A percentile compares a stretch with the other conserved stretches of the same genome.
Conservation (phyloP, 2,329 filamentous ascomycete species). For the Microcera coccophila region DNA sequence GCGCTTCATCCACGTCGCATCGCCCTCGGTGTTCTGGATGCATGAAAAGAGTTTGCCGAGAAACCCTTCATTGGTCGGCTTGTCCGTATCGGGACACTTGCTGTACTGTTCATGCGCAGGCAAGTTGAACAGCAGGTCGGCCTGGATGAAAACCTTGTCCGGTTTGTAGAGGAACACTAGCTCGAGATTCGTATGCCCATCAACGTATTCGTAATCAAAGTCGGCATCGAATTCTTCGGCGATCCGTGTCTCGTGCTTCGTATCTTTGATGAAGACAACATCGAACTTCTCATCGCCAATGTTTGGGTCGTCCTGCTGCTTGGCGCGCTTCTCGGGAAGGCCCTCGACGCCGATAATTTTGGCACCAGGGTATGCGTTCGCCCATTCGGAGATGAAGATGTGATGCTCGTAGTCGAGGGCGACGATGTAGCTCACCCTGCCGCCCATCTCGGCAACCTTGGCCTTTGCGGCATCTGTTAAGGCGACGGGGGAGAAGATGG, state of each 20-base stretch:
- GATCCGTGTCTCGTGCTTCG: slow-evolving; percentile 51
- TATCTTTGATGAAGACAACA: slow-evolving; percentile 62
- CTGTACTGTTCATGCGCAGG: slow-evolving; percentile 85
- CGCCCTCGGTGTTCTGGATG: slow-evolving; percentile 59
- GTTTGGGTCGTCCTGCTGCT: slow-evolving; percentile 43
- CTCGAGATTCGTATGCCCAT: slow-evolving; percentile 78
- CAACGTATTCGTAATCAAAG: slow-evolving; percentile 81
- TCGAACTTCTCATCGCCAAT: slow-evolving; percentile 56
- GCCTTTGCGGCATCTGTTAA: slow-evolving; percentile 70
- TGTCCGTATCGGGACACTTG: slow-evolving; percentile 48
- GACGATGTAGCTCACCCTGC: slow-evolving; percentile 75
- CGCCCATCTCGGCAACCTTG: slow-evolving; percentile 61
- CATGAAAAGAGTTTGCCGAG: slow-evolving; percentile 44
- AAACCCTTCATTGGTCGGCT: slow-evolving; percentile 30
- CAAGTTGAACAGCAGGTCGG: slow-evolving; percentile 88
- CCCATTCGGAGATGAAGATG: slow-evolving; percentile 86
- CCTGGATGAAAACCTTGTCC: slow-evolving; percentile 75
- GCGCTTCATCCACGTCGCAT: slow-evolving; percentile 71
- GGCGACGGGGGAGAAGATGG: slow-evolving; percentile 87
- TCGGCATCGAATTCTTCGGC: slow-evolving; percentile 78
- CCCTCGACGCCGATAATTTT: slow-evolving; percentile 79
- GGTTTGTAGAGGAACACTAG: slow-evolving; percentile 83
- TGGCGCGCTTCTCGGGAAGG: slow-evolving; percentile 74
- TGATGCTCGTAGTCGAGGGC: slow-evolving; percentile 92
- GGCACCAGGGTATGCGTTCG: slow-evolving; percentile 70